Evolutionary conservation across 2,329 filamentous ascomycete species (phyloP).

Genomic region (Fusarium sp.): DNA sequence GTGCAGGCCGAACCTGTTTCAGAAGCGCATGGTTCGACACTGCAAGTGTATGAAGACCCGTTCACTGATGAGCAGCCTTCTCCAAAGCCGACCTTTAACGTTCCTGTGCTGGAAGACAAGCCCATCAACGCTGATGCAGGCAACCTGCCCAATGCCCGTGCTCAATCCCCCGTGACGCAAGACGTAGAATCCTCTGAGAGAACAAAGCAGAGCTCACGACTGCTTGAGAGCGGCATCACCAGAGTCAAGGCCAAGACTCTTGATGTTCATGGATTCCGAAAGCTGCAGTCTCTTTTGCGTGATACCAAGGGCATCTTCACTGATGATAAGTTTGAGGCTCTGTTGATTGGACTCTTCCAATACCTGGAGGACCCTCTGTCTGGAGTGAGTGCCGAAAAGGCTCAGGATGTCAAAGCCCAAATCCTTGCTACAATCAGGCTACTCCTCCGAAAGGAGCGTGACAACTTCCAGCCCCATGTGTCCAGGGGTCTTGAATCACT

Average conservation of each 20-base stretch:
- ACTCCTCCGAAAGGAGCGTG: conserved; percentile 73
- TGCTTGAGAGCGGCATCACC: conserved; percentile 78
- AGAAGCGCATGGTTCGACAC: conserved; percentile 17
- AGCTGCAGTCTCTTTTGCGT: conserved; percentile 77
- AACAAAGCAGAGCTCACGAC: conserved; percentile 64
- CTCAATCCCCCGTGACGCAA: conserved; percentile 32
- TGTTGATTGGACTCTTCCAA: conserved; percentile 74
- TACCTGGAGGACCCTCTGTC: conserved; percentile 72
- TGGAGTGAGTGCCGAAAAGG: conserved; percentile 68
- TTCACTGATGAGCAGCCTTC: conserved; percentile 60
- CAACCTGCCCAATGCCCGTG: conserved; percentile 42
- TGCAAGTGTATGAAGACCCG: conserved; percentile 72
- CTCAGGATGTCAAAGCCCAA: conserved; percentile 77
- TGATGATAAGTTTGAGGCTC: conserved; percentile 73
- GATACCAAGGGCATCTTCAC: conserved; percentile 71
- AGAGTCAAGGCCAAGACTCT: conserved; percentile 76
- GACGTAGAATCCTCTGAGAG: conserved; percentile 55
- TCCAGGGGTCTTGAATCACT: conserved; percentile 73
- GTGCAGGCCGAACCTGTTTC: conserved; percentile 14
- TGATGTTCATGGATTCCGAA: conserved; percentile 84
- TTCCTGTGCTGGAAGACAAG: conserved; percentile 66
- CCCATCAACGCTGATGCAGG: conserved; percentile 66
- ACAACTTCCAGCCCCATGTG: conserved; percentile 73
- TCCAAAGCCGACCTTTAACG: conserved; percentile 56
- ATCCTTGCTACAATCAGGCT: conserved; percentile 78